These are phyloP conservation scores for Cadophora malorum DNA, from an alignment of 2,329 filamentous ascomycete species.

Conservation along the genomic window DNA sequence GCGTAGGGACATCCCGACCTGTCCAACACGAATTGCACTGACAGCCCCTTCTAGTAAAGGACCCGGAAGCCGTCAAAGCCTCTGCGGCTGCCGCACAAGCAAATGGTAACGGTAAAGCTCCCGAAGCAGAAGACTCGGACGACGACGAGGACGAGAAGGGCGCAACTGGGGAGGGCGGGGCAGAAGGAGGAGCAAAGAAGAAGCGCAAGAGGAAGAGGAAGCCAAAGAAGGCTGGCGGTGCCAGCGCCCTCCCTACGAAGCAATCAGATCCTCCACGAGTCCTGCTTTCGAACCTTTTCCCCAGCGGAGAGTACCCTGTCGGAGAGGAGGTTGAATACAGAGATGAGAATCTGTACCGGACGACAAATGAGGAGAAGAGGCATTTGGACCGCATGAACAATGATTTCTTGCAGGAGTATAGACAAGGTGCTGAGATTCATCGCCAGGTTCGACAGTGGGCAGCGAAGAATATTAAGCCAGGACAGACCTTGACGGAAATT, in stretches of 20 bases:
- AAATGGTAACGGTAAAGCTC: constrained; percentile 35
- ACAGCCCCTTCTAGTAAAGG: constrained; percentile 39
- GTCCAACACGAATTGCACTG: constrained; percentile 15
- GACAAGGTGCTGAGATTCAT: constrained; percentile 87
- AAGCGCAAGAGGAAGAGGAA: constrained; percentile 80
- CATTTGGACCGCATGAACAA: constrained; percentile 81
- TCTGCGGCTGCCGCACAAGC: constrained; percentile 40
- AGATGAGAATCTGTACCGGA: constrained; percentile 79
- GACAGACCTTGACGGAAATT: constrained; percentile 80
- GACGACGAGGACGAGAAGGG: constrained; percentile 56
- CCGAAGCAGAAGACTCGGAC: constrained; percentile 55
- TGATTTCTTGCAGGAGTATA: constrained; percentile 81
- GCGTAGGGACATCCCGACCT: constrained; percentile 72
- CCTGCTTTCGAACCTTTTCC: constrained; percentile 75
- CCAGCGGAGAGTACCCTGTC: constrained; percentile 73
- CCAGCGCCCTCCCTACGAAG: constrained; percentile 63
- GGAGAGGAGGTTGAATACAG: constrained; percentile 81
- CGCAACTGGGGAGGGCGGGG: constrained; percentile 47
- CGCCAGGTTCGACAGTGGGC: constrained; percentile 86
- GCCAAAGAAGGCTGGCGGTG: constrained; percentile 76
- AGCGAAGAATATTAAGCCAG: constrained; percentile 80
- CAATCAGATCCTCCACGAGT: constrained; percentile 83
- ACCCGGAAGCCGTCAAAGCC: constrained; percentile 41
- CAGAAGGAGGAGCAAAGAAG: constrained; percentile 56
- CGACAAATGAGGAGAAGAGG: constrained; percentile 84